Conservation (phyloP, 169 alveolate genomes). For the Cryptosporidium muris region DNA sequence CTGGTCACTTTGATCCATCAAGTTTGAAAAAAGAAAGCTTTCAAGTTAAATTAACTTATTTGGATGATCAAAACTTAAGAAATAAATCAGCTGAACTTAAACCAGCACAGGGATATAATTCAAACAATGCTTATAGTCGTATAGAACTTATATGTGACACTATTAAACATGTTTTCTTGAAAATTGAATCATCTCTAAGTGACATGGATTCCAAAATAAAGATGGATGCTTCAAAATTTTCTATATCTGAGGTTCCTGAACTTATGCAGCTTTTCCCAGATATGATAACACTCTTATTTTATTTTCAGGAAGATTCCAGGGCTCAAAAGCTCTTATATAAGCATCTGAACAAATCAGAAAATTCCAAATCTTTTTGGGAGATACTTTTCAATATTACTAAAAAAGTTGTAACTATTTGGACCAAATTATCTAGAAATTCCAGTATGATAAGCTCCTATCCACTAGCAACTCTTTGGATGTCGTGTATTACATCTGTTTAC, state of each 20-base stretch:
- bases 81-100: constrained; percentile 8
- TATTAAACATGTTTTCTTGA: neutral
- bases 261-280: constrained; percentile 4
- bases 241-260: neutral
- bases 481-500: constrained; percentile 29
- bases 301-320: constrained; percentile 25
- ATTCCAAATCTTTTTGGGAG: constrained; percentile 9
- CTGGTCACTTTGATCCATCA: constrained; percentile 1
- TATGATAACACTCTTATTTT: constrained; percentile 4
- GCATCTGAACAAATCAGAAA: neutral
- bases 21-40: too few relatives aligned
- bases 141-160: constrained; percentile 31
- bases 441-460: neutral
- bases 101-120: neutral
- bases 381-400: constrained; percentile 4
- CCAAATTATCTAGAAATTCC: neutral
- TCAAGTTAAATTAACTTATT: neutral
- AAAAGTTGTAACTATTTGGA: constrained; percentile 6
- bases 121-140: constrained; percentile 26
- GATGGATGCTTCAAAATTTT: neutral
- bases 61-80: neutral
- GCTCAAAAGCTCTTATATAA: constrained; percentile 15
- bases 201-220: neutral
- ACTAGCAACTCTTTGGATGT: neutral
- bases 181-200: neutral